A percentile compares a stretch with the other conserved stretches of the same genome.
phyloP scores from a whole-genome alignment of 345 rosid species.

The Melastoma malabathricum region DNA sequence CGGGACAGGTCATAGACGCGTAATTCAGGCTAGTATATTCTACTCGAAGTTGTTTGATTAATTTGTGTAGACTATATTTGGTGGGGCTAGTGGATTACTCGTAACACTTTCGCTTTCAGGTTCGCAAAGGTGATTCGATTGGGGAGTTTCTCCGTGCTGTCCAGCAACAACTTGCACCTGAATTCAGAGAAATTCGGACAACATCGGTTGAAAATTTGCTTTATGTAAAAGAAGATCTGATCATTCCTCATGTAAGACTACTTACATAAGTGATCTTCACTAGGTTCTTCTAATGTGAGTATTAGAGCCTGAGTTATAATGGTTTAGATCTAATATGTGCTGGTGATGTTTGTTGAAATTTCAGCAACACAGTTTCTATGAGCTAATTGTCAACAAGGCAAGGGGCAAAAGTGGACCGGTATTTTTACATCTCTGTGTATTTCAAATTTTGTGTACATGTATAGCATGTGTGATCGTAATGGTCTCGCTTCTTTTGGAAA shows the following conservation, averaged over 20 bases:
- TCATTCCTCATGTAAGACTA: conserved; percentile 86
- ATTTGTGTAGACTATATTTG: neutral
- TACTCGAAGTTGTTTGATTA: conserved; percentile 2
- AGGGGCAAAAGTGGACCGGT: conserved; percentile 99
- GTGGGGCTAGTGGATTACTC: neutral
- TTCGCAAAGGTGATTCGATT: conserved; percentile 74
- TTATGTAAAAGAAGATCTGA: conserved; percentile 94
- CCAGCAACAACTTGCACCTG: conserved; percentile 98
- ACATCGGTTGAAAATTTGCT: conserved; percentile 90
- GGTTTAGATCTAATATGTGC: neutral
- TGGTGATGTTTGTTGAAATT: conserved; percentile 14
- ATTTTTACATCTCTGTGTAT: conserved; percentile 11
- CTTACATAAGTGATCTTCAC: neutral
- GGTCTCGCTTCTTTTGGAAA: neutral
- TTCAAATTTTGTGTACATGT: neutral
- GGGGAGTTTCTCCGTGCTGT: conserved; percentile 87
- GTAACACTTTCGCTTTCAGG: conserved; percentile 23
- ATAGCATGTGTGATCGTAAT: no score
- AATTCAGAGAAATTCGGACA: conserved; percentile 89
- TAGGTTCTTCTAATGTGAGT: no score
- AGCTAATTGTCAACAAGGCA: conserved; percentile 88
- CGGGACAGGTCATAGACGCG: conserved; percentile 95
- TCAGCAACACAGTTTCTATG: conserved; percentile 99
- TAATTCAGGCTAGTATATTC: conserved; percentile 49
- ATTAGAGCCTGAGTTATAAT: no score